Evolutionary conservation across 148 eudicot genomes (phyloP), one percentile per base, ranked within the genome.

Genomic region (Chenopodium quinoa): DNA sequence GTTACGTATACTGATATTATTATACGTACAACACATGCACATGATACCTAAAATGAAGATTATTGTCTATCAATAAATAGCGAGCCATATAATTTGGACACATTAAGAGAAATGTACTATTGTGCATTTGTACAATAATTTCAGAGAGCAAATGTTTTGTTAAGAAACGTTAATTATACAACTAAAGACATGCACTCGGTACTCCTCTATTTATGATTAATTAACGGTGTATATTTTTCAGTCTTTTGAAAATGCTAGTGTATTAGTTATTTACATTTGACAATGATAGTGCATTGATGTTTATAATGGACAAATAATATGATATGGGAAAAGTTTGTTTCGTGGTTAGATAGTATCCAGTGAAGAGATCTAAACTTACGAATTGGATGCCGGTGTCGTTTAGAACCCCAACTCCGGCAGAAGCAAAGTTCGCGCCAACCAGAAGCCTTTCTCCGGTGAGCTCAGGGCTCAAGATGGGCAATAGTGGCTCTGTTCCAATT

Each of bases 381-480:
- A 93, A 93, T 66, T 93, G 97, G 69, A 86, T 4, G 3, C 97
- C 97, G 27, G 97, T 93, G 86, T 93, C 97, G 31, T 91, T 89
- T 14, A 93, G 91, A 71, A 93, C 85, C 8, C 94, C 97, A 23
- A 93, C 85, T 32, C 94, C 97, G 3, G 97, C 97, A 0, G 97
- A 93, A 72, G 94, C 94, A 64, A 93, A 93, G 81, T 89, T 93
- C 25, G 97, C 97, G 4, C 97, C 97, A 0, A 90, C 91, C 0
- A 91, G 83, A 52, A 93, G 91, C 60, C 86, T 85, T 40, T 85
- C 46, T 48, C 94, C 94, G 13, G 37, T 83, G n/a, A 93, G 87
- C 79, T 71, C 80, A 0, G 93, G 90, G 80, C 71, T 85, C 75
- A 92, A 34, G 86, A 88, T 87, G 1, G 97, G 91, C 85, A 91